phyloP scores from a whole-genome alignment of 768 basidiomycete genomes.

The Lactarius indigo region DNA sequence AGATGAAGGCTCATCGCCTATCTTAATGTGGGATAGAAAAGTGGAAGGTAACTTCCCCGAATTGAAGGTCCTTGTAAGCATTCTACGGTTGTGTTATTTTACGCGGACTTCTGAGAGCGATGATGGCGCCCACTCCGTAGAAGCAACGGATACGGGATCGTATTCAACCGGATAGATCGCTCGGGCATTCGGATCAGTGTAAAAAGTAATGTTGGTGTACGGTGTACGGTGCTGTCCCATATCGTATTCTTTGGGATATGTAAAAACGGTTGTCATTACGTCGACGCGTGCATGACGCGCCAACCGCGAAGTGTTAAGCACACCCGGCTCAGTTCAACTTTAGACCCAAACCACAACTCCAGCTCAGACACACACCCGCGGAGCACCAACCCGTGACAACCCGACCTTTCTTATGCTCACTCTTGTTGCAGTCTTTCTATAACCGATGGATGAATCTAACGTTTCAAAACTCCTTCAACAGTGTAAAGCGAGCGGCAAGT shows the following conservation, averaged over 20 bases:
- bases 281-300: conserved; percentile 11
- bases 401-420: neutral
- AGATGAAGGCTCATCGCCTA: conserved; percentile 35
- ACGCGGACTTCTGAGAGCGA: conserved; percentile 10
- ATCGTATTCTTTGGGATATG: neutral
- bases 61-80: conserved; percentile 71
- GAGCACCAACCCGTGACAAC: conserved; percentile 2
- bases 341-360: neutral
- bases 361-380: conserved; percentile 9
- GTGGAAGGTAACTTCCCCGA: conserved; percentile 91
- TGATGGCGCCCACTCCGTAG: conserved; percentile 30
- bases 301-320: neutral
- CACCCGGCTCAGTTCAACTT: neutral
- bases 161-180: conserved; percentile 72
- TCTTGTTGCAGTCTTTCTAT: neutral
- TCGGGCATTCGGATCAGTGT: conserved; percentile 83
- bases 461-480: conserved; percentile 32
- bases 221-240: neutral
- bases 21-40: conserved; percentile 86
- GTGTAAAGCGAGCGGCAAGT: conserved; percentile 34
- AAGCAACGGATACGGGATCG: conserved; percentile 87
- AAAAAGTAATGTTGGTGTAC: neutral
- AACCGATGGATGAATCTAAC: conserved; percentile 31
- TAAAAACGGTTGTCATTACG: conserved; percentile 1
- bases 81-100: neutral